phyloP scores from a whole-genome alignment of 1,284 basidiomycete species.

The Sphaerobolus stellatus region DNA sequence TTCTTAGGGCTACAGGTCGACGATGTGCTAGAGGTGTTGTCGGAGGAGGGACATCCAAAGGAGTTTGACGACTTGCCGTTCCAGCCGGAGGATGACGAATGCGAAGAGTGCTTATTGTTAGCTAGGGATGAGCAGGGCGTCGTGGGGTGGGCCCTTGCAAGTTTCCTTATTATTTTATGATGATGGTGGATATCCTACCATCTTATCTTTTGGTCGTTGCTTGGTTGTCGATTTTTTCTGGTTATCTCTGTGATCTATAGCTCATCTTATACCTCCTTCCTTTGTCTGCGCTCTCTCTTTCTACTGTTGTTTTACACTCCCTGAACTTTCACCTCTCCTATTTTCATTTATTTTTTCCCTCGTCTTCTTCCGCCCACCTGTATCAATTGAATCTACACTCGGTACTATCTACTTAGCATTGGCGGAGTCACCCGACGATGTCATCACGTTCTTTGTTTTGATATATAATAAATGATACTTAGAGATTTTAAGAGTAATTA shows the following conservation, averaged over 20 bases:
- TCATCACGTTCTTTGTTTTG: no score
- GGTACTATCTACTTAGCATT: no score
- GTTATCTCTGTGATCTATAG: background rate
- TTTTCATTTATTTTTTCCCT: no score
- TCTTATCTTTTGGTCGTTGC: background rate
- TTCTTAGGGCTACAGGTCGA: constrained; percentile 66
- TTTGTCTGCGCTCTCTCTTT: constrained; percentile 14
- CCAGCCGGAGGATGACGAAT: constrained; percentile 61
- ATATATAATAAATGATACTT: no score
- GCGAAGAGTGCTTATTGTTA: constrained; percentile 71
- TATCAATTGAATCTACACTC: no score
- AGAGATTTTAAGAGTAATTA: no score
- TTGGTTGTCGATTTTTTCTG: background rate
- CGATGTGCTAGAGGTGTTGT: constrained; percentile 63
- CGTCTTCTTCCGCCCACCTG: no score
- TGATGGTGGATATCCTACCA: no score
- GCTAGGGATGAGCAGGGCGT: constrained; percentile 49
- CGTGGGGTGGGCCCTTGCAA: constrained; percentile 78
- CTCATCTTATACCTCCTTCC: background rate
- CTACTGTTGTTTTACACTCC: constrained; percentile 12
- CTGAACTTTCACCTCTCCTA: no score
- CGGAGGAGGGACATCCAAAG: constrained; percentile 74
- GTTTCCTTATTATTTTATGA: constrained; percentile 60
- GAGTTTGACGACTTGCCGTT: constrained; percentile 67
- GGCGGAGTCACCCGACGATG: no score